These are phyloP conservation scores for Phytophthora multivora DNA, from an alignment of 352 stramenopile species.

Conservation along the genomic window DNA sequence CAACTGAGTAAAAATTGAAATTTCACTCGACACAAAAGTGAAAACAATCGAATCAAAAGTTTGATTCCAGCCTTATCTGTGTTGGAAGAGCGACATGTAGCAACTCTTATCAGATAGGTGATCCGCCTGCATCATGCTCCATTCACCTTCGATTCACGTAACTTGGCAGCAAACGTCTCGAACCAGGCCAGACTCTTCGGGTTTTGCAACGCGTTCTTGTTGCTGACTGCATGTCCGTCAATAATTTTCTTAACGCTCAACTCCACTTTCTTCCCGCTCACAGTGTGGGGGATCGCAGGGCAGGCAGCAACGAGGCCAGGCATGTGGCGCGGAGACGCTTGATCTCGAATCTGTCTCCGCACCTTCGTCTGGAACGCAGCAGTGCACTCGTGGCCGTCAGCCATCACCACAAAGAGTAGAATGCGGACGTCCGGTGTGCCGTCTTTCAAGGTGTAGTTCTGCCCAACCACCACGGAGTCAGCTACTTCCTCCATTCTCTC, in stretches of 20 bases:
- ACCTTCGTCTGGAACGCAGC: constrained; percentile 60
- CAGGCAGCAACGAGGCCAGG: constrained; percentile 62
- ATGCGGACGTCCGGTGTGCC: constrained; percentile 76
- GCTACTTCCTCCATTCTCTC: constrained; percentile 66
- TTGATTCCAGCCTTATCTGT: background rate
- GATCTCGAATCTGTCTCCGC: constrained; percentile 54
- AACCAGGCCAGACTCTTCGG: constrained; percentile 69
- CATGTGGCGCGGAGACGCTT: constrained; percentile 73
- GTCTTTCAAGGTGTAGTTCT: constrained; percentile 65
- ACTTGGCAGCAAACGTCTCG: constrained; percentile 44
- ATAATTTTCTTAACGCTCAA: constrained; percentile 83
- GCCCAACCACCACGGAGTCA: constrained; percentile 74
- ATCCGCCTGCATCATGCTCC: background rate
- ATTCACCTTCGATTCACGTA: constrained; percentile 8
- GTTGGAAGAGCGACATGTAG: background rate
- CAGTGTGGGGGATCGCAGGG: constrained; percentile 77
- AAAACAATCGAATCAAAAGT: background rate
- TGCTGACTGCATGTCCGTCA: constrained; percentile 58
- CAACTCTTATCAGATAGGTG: background rate
- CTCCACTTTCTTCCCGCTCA: constrained; percentile 85
- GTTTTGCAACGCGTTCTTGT: constrained; percentile 72
- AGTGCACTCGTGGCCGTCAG: constrained; percentile 41
- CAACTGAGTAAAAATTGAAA: background rate
- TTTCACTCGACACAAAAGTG: too few relatives aligned
- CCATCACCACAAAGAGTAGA: constrained; percentile 75